These are phyloP conservation scores for Ramaria sp. DNA, from an alignment of 768 basidiomycete species.

Conservation along the genomic window DNA sequence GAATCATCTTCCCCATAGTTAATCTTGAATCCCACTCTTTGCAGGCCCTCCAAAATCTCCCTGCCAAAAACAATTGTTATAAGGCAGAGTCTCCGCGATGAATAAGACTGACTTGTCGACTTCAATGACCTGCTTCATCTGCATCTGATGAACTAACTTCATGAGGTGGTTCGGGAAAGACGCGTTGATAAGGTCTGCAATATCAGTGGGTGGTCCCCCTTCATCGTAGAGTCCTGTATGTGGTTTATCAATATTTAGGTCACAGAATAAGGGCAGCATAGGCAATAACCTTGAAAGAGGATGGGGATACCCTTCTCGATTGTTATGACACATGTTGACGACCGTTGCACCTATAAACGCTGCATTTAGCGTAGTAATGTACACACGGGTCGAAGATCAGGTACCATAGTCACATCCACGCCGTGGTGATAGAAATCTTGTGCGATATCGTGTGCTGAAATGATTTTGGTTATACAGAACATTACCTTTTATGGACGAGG, in stretches of 20 bases:
- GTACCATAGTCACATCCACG: slow-evolving; percentile 24
- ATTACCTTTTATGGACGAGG: too few species aligned
- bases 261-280: neutral
- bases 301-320: slow-evolving; percentile 28
- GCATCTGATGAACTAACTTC: slow-evolving; percentile 24
- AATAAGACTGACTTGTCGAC: slow-evolving; percentile 16
- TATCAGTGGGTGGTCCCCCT: slow-evolving; percentile 34
- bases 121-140: slow-evolving; percentile 23
- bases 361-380: slow-evolving; percentile 14
- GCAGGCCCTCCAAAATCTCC: slow-evolving; percentile 49
- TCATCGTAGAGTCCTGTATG: slow-evolving; percentile 30
- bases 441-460: slow-evolving; percentile 37
- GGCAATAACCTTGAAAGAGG: slow-evolving; percentile 19
- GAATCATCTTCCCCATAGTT: slow-evolving; percentile 39
- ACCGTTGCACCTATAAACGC: slow-evolving; percentile 30
- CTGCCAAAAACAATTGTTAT: slow-evolving; percentile 21
- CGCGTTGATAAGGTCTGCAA: slow-evolving; percentile 39
- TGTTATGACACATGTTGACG: slow-evolving; percentile 44
- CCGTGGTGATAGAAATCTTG: slow-evolving; percentile 34
- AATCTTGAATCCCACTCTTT: slow-evolving; percentile 44
- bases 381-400: slow-evolving; percentile 1
- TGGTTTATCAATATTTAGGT: neutral
- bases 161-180: slow-evolving; percentile 31
- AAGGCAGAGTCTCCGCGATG: slow-evolving; percentile 19
- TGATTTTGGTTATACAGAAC: slow-evolving; percentile 1